phyloP scores from a whole-genome alignment of 2,329 filamentous ascomycete genomes.

The Diplodia intermedia region DNA sequence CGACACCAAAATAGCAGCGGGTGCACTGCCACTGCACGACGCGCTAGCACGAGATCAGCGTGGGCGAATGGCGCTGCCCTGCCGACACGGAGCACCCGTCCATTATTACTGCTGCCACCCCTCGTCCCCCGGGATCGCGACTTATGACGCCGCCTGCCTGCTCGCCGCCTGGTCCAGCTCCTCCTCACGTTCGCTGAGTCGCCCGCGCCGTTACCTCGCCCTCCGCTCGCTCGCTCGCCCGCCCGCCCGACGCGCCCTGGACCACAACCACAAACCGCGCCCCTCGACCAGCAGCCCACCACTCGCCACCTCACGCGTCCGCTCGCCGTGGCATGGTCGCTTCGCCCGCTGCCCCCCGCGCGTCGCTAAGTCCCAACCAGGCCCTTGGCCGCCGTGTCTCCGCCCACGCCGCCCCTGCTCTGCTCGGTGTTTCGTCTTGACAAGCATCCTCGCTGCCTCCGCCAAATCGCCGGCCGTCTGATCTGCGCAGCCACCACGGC shows the following conservation, averaged over 20 bases:
- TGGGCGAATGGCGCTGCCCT: conserved; percentile 21
- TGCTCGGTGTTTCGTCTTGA: conserved; percentile 28
- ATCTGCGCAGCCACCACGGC: conserved; percentile 29
- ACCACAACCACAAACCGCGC: conserved; percentile 1
- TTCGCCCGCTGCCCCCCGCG: conserved; percentile 18
- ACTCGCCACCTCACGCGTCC: not conserved
- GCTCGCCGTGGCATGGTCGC: conserved; percentile 18
- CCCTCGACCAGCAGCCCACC: not conserved
- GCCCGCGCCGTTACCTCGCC: not conserved
- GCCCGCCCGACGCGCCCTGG: conserved; percentile 12
- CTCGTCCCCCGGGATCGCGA: conserved; percentile 24
- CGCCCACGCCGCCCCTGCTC: conserved; percentile 21
- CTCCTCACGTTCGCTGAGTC: conserved; percentile 15
- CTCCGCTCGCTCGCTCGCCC: conserved; percentile 16
- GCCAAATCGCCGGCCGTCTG: conserved; percentile 25
- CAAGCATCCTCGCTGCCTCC: conserved; percentile 31
- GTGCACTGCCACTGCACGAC: conserved; percentile 28
- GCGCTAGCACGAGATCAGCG: conserved; percentile 29
- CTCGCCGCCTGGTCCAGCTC: conserved; percentile 6
- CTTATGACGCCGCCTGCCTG: conserved; percentile 19
- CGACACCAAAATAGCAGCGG: conserved; percentile 24
- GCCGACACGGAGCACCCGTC: conserved; percentile 10
- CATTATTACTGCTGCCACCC: conserved; percentile 26
- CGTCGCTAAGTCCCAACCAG: conserved; percentile 7
- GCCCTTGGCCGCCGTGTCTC: conserved; percentile 9